Base-by-base conservation (phyloP, 1,139 yeast genomes). In the Blastobotrys persicus region DNA sequence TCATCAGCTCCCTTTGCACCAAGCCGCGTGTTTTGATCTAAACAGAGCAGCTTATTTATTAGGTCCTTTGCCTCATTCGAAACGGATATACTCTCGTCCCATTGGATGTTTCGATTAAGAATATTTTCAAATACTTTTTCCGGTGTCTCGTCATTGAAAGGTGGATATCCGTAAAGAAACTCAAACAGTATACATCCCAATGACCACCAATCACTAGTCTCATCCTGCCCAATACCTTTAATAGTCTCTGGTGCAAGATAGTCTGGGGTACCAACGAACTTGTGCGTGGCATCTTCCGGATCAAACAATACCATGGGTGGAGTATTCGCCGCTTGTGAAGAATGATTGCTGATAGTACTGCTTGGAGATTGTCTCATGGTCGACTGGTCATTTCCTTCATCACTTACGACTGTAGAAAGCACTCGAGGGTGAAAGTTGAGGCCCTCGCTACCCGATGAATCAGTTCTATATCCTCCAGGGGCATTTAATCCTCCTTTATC, bases 181-280 rank as follows among this genome's bases (percentile, higher is more conserved):
- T 94, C 99, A 71, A 92, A 94, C 48, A 91, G 69, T 51, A 94
- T 89, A 68, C 98, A 92, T 0, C 99, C 99, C 42, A 91, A 79
- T 1, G 98, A 88, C 98, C 98, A 94, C 98, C 98, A 94, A 72
- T 94, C 99, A 34, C 95, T 83, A 41, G 85, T 79, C 58, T 84
- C 92, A 55, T 84, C 88, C 65, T 92, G 97, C 0, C 88, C 88
- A 4, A 77, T 75, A 31, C 98, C 98, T 44, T 79, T 74, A 55
- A 94, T 88, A 0, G 97, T 91, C 64, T 94, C 99, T 0, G 99
- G 99, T 0, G 99, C 95, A 38, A 94, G 76, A 66, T 94, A 94
- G 64, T 94, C 99, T 0, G 99, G 98, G 0, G 99, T 94, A 0
- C 99, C 99, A 33, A 89, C 96, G 62, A 92, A 91, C 56, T 78